Evolutionary conservation across 352 stramenopile genomes (phyloP).

Genomic region (Phytophthora pisi): DNA sequence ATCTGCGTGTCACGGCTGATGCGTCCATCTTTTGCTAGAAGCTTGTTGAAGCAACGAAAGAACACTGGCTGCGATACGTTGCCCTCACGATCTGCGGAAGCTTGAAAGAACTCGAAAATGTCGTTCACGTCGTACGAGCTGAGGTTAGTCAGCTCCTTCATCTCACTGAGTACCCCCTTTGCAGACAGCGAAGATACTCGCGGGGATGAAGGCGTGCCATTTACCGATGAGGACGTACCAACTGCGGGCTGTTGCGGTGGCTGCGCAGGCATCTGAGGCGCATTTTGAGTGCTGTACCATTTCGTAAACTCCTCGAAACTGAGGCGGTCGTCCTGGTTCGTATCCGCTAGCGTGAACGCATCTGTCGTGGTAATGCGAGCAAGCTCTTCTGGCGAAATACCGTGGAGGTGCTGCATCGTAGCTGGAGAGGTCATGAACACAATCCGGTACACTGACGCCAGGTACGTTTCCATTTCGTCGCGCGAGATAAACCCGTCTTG

Average conservation of each 20-base stretch:
- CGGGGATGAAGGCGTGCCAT: slow-evolving; percentile 13
- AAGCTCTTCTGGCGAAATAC: slow-evolving; percentile 73
- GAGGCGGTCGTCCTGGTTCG: slow-evolving; percentile 70
- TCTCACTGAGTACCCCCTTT: slow-evolving; percentile 64
- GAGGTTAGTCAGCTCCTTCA: slow-evolving; percentile 83
- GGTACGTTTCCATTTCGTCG: slow-evolving; percentile 88
- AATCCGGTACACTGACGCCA: slow-evolving; percentile 84
- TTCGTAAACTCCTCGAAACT: slow-evolving; percentile 86
- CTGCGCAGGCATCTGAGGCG: slow-evolving; percentile 18
- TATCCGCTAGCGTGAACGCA: slow-evolving; percentile 65
- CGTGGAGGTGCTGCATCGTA: slow-evolving; percentile 41
- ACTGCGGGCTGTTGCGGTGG: slow-evolving; percentile 11
- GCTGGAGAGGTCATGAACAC: slow-evolving; percentile 75
- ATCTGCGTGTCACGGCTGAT: slow-evolving; percentile 45
- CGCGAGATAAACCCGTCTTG: slow-evolving; percentile 84
- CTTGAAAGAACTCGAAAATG: slow-evolving; percentile 88
- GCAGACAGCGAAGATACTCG: slow-evolving; percentile 34
- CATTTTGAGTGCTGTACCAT: slow-evolving; percentile 69
- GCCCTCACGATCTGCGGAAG: slow-evolving; percentile 64
- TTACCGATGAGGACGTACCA: neutral
- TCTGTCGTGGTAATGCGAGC: slow-evolving; percentile 71
- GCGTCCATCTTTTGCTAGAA: slow-evolving; percentile 56
- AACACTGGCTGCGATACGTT: slow-evolving; percentile 72
- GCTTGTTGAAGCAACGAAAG: slow-evolving; percentile 86
- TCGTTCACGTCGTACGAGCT: slow-evolving; percentile 85